These are phyloP conservation scores for Dunaliella primolecta DNA, from an alignment of 139 green algal genomes.

Conservation along the genomic window DNA sequence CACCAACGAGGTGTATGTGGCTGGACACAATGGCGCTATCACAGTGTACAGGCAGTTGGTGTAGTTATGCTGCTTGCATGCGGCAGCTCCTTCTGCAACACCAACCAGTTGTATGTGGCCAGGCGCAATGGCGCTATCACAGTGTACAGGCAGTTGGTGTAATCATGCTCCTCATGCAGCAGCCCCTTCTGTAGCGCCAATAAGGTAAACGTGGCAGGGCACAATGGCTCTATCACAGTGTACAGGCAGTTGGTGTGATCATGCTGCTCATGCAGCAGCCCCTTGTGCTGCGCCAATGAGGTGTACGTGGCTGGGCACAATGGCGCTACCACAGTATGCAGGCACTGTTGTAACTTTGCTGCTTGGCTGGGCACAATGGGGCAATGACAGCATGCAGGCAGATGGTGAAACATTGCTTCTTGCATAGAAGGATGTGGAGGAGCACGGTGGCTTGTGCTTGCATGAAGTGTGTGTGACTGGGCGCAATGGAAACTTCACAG, in stretches of 20 bases:
- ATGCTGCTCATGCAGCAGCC: background rate
- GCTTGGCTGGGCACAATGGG: background rate
- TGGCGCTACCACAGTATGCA: background rate
- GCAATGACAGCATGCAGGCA: background rate
- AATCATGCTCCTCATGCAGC: background rate
- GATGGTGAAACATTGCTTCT: background rate
- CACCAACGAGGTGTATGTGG: slow-evolving; percentile 34
- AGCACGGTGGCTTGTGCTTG: no score
- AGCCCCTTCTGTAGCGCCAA: background rate
- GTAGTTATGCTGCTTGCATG: background rate
- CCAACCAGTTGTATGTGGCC: slow-evolving; percentile 29
- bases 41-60: slow-evolving; percentile 22
- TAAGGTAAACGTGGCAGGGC: background rate
- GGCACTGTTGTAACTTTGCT: background rate
- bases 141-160: slow-evolving; percentile 20
- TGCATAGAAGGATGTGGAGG: no score
- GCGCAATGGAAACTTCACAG: no score
- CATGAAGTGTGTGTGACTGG: no score
- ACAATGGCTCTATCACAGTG: background rate
- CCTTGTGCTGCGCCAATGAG: background rate
- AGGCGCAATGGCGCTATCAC: slow-evolving; percentile 4
- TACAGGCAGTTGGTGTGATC: slow-evolving; percentile 12
- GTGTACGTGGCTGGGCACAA: no score
- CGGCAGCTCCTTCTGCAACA: no score
- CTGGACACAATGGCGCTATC: slow-evolving; percentile 2